These are phyloP conservation scores for Plasmodium gaboni DNA, from an alignment of 169 alveolate species.

Conservation along the genomic window DNA sequence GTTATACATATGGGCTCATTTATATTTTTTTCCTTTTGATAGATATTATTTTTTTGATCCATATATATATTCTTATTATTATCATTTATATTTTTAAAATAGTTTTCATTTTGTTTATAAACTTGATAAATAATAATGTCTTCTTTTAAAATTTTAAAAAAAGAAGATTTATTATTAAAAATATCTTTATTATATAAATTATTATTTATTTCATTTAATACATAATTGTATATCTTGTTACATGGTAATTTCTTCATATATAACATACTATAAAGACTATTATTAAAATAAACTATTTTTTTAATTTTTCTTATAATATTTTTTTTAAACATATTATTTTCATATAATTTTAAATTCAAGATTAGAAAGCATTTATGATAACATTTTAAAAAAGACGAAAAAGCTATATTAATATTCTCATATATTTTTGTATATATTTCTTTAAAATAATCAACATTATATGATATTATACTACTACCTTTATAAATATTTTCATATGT, in stretches of 20 bases:
- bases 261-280: slow-evolving; percentile 51
- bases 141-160: slow-evolving; percentile 51
- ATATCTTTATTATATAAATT: slow-evolving; percentile 40
- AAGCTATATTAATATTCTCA: slow-evolving; percentile 31
- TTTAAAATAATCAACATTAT: slow-evolving; percentile 11
- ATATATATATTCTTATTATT: background rate
- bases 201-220: slow-evolving; percentile 40
- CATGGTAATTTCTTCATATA: slow-evolving; percentile 62
- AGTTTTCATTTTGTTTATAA: background rate
- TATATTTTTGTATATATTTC: slow-evolving; percentile 27
- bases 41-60: background rate
- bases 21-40: too few relatives aligned
- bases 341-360: slow-evolving; percentile 22
- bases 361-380: slow-evolving; percentile 40
- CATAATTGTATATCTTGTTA: slow-evolving; percentile 27
- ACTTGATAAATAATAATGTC: slow-evolving; percentile 21
- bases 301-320: slow-evolving; percentile 14
- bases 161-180: slow-evolving; percentile 31
- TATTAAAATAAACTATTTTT: slow-evolving; percentile 10
- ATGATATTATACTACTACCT: background rate
- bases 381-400: slow-evolving; percentile 68
- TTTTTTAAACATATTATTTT: slow-evolving; percentile 16
- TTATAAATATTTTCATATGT: background rate
- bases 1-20: too few relatives aligned
- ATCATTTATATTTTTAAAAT: slow-evolving; percentile 2